Evolutionary conservation across 2,329 filamentous ascomycete genomes (phyloP).

Genomic region (Botrytis aclada): DNA sequence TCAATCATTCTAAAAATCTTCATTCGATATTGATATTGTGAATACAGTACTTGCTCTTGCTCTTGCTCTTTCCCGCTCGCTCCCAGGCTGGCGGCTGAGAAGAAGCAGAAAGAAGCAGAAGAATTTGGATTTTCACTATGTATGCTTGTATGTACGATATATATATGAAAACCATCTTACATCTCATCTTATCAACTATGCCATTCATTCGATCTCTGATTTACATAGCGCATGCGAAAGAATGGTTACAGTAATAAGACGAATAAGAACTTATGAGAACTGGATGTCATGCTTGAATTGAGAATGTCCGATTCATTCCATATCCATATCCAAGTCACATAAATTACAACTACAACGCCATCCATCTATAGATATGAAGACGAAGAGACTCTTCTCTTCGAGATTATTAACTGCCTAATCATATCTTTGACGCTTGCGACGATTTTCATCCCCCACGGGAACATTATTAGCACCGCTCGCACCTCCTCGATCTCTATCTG

Average conservation of each 20-base stretch:
- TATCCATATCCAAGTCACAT: not conserved
- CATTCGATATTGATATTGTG: too few relatives aligned
- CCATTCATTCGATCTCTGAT: not conserved
- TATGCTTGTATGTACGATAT: too few relatives aligned
- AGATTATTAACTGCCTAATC: not conserved
- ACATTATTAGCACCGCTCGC: constrained; percentile 67
- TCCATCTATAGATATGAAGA: not conserved
- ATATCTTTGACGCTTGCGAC: constrained; percentile 8
- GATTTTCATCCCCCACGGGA: constrained; percentile 56
- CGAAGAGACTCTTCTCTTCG: not conserved
- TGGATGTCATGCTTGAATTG: not conserved
- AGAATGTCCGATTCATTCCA: not conserved
- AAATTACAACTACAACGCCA: too few relatives aligned
- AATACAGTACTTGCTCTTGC: too few relatives aligned
- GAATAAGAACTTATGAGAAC: too few relatives aligned
- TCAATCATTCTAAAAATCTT: too few relatives aligned
- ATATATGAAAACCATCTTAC: too few relatives aligned
- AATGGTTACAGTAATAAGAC: not conserved
- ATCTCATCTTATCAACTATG: too few relatives aligned
- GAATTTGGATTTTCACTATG: too few relatives aligned
- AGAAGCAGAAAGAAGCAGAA: too few relatives aligned
- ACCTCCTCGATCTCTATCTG: constrained; percentile 55
- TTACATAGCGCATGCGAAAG: not conserved
- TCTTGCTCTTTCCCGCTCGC: too few relatives aligned
- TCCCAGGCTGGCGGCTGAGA: too few relatives aligned